Percentiles rank a stretch among this genome's conserved stretches.
Evolutionary conservation across 805 yeast genomes (phyloP).

Genomic region (Wickerhamomyces subpelliculosus): DNA sequence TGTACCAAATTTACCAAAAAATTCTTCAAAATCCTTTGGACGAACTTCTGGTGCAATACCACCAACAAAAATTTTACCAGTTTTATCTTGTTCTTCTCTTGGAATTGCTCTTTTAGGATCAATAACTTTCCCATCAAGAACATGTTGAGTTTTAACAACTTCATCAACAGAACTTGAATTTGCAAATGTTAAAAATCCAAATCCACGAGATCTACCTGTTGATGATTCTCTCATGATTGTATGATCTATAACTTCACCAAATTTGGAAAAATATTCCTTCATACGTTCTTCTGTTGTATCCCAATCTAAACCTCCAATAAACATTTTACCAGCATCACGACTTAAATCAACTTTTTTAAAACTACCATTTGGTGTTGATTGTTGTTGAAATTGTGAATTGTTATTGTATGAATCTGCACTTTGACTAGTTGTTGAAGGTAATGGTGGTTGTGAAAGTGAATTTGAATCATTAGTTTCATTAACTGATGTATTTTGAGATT

Average conservation of each 20-base stretch:
- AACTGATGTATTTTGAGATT: too few relatives aligned
- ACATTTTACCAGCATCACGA: constrained; percentile 85
- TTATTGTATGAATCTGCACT: not conserved
- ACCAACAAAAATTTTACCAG: constrained; percentile 95
- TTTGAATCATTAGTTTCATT: constrained; percentile 3
- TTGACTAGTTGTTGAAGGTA: not conserved
- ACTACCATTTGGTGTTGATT: too few relatives aligned
- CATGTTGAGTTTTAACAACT: constrained; percentile 80
- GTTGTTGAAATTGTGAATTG: constrained; percentile 10
- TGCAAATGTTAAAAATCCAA: constrained; percentile 86
- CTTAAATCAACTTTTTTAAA: constrained; percentile 47
- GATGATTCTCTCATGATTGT: constrained; percentile 87
- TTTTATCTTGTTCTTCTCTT: constrained; percentile 92
- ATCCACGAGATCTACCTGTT: constrained; percentile 90
- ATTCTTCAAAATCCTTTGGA: constrained; percentile 81
- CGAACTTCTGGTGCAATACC: constrained; percentile 93
- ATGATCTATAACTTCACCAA: constrained; percentile 81
- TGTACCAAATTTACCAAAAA: constrained; percentile 81
- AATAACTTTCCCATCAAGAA: constrained; percentile 90
- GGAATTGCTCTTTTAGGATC: constrained; percentile 98
- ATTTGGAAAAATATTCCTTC: constrained; percentile 75
- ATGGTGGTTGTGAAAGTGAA: constrained; percentile 15
- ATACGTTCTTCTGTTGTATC: constrained; percentile 89
- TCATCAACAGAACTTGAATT: constrained; percentile 78
- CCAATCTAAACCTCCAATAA: constrained; percentile 96